Percentiles rank a stretch among this genome's conserved stretches.
Conservation (phyloP, 2,329 filamentous ascomycete genomes). For the Microcyclosporella mali region DNA sequence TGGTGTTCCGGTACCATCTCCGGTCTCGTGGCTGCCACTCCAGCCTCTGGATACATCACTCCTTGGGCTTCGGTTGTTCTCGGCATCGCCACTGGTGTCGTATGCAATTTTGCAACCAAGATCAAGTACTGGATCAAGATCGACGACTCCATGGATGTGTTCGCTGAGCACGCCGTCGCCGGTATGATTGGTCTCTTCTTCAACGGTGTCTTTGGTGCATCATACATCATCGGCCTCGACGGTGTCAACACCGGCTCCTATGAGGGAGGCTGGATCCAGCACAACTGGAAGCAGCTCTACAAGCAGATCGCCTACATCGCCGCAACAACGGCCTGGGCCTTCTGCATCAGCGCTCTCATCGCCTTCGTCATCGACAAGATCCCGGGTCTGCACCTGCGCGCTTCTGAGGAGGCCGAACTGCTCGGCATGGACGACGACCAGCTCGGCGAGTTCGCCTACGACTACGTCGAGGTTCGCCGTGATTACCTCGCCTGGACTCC, state of each 20-base stretch:
- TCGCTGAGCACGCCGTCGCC: constrained; percentile 81
- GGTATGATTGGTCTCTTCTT: constrained; percentile 75
- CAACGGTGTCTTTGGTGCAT: constrained; percentile 65
- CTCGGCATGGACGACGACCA: constrained; percentile 87
- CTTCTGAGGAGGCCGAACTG: constrained; percentile 74
- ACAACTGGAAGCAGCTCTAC: constrained; percentile 68
- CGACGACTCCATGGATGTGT: constrained; percentile 84
- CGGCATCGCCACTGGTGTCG: constrained; percentile 57
- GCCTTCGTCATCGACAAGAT: constrained; percentile 69
- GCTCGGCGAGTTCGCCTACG: constrained; percentile 83
- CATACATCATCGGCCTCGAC: constrained; percentile 67
- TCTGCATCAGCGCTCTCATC: constrained; percentile 66
- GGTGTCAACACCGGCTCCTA: constrained; percentile 58
- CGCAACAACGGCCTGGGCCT: constrained; percentile 61
- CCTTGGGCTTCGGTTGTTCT: constrained; percentile 58
- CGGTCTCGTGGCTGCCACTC: constrained; percentile 80
- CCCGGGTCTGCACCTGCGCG: constrained; percentile 72
- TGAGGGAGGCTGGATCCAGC: constrained; percentile 65
- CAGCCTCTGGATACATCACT: constrained; percentile 71
- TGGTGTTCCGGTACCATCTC: constrained; percentile 88
- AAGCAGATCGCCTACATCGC: constrained; percentile 73
- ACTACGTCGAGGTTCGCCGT: constrained; percentile 81
- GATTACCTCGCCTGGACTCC: constrained; percentile 87
- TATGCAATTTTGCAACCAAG: constrained; percentile 83
- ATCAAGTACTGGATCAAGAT: constrained; percentile 70